These are phyloP conservation scores for Biancaea sappan DNA, from an alignment of 306 rosid genomes.

Conservation along the genomic window DNA sequence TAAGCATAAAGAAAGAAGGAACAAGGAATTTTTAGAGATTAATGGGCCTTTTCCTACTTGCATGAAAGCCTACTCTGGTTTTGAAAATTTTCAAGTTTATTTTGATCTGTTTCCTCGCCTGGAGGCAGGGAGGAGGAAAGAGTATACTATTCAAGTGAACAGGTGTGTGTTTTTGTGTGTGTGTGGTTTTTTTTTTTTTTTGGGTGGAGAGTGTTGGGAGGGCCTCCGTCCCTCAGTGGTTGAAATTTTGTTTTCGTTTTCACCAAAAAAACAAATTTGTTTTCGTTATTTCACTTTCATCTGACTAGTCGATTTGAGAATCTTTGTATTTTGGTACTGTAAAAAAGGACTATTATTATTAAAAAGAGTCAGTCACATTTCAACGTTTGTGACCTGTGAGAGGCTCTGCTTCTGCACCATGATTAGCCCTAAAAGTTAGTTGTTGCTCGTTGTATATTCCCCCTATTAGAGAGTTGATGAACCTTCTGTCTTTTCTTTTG, in stretches of 20 bases:
- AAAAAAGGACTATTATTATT: constrained; percentile 26
- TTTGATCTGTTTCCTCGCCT: neutral
- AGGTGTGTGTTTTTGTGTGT: no score
- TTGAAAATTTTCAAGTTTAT: neutral
- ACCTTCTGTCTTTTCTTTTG: constrained; percentile 17
- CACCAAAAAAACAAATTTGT: no score
- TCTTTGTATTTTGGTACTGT: constrained; percentile 25
- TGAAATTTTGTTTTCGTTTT: constrained; percentile 29
- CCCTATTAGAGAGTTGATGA: neutral
- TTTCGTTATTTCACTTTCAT: constrained; percentile 39
- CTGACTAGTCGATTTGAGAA: constrained; percentile 28
- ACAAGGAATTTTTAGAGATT: neutral
- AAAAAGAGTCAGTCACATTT: constrained; percentile 37
- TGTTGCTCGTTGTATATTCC: constrained; percentile 33
- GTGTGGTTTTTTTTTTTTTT: no score
- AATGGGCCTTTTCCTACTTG: neutral
- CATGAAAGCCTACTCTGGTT: neutral
- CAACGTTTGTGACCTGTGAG: constrained; percentile 44
- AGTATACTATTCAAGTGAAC: no score
- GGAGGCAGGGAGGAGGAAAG: neutral
- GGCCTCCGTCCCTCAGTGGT: no score
- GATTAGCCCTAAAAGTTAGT: constrained; percentile 34
- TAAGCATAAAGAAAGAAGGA: neutral
- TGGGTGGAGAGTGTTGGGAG: no score
- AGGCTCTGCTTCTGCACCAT: constrained; percentile 43